These are phyloP conservation scores for Boletus rex-veris DNA, from an alignment of 768 basidiomycete genomes.

Conservation along the genomic window DNA sequence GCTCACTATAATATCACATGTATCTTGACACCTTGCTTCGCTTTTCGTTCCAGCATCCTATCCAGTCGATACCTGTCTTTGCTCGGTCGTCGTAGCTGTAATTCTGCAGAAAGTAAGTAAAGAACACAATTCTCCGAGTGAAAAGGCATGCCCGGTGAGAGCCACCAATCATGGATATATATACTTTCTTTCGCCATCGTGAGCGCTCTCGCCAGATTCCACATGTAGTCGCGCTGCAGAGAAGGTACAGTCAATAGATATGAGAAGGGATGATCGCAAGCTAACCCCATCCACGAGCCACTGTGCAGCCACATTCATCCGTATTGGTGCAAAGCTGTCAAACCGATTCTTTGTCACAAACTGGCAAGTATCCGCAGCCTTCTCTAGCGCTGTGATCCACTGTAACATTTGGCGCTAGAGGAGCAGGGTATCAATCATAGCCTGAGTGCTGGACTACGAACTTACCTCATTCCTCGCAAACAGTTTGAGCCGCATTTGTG, in stretches of 20 bases:
- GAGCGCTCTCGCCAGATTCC: conserved; percentile 92
- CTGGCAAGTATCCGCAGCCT: conserved; percentile 68
- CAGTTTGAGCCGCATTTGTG: conserved; percentile 84
- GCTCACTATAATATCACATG: conserved; percentile 91
- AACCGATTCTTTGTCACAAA: conserved; percentile 85
- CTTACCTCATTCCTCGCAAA: conserved; percentile 81
- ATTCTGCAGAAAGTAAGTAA: conserved; percentile 43
- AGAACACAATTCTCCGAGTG: neutral
- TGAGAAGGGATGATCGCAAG: conserved; percentile 6
- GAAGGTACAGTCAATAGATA: conserved; percentile 4
- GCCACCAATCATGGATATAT: conserved; percentile 99
- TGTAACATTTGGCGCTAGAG: conserved; percentile 90
- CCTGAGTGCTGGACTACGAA: neutral
- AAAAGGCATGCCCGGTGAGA: conserved; percentile 65
- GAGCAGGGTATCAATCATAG: conserved; percentile 2
- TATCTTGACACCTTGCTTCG: conserved; percentile 93
- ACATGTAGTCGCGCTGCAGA: conserved; percentile 91
- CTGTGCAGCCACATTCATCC: conserved; percentile 90
- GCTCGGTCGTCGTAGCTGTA: conserved; percentile 80
- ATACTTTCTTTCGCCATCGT: conserved; percentile 83
- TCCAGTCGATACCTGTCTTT: conserved; percentile 88
- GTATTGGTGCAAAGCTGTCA: conserved; percentile 89
- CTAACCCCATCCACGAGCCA: conserved; percentile 97
- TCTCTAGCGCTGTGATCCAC: conserved; percentile 90
- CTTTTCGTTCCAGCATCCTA: conserved; percentile 81